Base-by-base conservation (phyloP, 257 asterid species). In the Dorcoceras hygrometricum region DNA sequence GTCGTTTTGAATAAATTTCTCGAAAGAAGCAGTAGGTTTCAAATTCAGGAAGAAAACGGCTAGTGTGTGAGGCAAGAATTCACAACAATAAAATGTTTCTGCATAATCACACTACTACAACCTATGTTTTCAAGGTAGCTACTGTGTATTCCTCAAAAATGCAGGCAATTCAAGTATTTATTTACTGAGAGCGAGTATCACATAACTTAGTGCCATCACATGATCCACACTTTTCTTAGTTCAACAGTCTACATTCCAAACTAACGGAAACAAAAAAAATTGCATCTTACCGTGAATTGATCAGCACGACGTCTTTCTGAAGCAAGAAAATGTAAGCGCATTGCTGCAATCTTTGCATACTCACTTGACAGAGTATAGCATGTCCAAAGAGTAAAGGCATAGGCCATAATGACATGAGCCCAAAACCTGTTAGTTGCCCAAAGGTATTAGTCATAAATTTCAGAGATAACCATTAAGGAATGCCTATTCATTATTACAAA, bases 241-340 rank as follows among this genome's bases (percentile, higher is more conserved):
- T 8, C 11, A 68, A 6, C 26, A 24, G 57, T 8, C 51, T 64
- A 27, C 28, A 57, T 57, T 53, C 50, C 24, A 62, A 5, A 24
- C 8, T 6, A 25, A 26, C 25, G 57, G 62, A 39, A 43, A 58
- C 36, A 65, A 66, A 69, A 65, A 66, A 69, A 16, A 61, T 32
- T 57, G 72, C 69, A 63, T 36, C 86, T 77, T 80, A 90, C 99
- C 0, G 97, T 90, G 81, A 83, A 94, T 71, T 94, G 99, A 79
- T 94, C 97, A 4, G 99, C 92, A 11, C 99, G 95, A 3, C 97
- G 95, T 70, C 73, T 82, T 81, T 87, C 91, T 51, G 97, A 78
- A 46, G 97, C 95, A 63, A 94, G 87, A 75, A 90, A 94, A 82
- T 90, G 97, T 67, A 90, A 73, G 23, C 97, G 95, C 99, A 88